These are phyloP conservation scores for Cucurbita maxima DNA, from an alignment of 306 rosid genomes.

Conservation along the genomic window DNA sequence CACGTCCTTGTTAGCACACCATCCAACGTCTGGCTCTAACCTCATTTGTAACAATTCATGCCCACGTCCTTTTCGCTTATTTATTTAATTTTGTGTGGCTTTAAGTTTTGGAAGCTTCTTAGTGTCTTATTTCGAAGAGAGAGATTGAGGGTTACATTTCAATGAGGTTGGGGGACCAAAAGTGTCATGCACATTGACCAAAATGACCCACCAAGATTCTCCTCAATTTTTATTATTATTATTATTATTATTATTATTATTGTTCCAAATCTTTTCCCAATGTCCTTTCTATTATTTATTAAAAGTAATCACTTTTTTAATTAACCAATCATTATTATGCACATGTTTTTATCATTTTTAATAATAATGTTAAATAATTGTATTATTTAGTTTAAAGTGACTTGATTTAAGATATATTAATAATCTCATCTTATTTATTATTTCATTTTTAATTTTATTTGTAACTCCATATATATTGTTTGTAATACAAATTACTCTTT, in stretches of 20 bases:
- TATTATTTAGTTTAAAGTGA: no score
- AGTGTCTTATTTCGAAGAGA: background rate
- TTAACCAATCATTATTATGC: background rate
- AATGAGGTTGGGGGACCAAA: slow-evolving; percentile 10
- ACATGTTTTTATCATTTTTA: background rate
- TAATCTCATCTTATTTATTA: no score
- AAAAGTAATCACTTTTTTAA: background rate
- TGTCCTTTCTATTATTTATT: background rate
- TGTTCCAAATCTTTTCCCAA: background rate
- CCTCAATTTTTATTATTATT: background rate
- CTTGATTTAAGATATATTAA: no score
- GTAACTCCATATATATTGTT: no score
- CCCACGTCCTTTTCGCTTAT: no score
- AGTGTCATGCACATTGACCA: background rate
- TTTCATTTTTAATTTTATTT: no score
- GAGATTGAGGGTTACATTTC: background rate
- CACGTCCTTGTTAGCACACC: no score
- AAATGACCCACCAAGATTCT: slow-evolving; percentile 7
- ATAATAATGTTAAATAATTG: no score
- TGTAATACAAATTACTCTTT: no score
- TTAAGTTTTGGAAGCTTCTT: slow-evolving; percentile 5
- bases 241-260: no score
- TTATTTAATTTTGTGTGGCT: background rate
- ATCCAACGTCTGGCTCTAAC: no score
- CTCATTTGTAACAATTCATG: no score